Evolutionary conservation across 2,329 filamentous ascomycete genomes (phyloP).

Genomic region (Aspergillus hortae): DNA sequence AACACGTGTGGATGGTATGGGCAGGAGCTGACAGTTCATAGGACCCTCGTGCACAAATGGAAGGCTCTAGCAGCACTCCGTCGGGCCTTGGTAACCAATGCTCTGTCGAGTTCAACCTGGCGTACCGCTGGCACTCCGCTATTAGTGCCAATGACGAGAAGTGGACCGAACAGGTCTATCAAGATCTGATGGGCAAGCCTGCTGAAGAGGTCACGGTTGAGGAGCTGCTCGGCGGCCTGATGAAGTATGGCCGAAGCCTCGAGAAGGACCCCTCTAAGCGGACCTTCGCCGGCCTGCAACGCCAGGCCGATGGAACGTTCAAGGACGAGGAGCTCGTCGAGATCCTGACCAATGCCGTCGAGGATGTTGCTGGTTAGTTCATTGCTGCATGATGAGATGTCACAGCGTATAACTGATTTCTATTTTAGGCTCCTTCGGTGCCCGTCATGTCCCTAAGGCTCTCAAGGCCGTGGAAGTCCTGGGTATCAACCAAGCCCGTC

Average conservation of each 20-base stretch:
- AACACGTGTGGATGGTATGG: background rate
- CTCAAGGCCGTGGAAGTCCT: constrained; percentile 75
- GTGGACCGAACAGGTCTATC: constrained; percentile 72
- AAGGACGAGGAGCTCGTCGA: constrained; percentile 72
- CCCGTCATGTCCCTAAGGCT: constrained; percentile 68
- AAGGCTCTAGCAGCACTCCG: constrained; percentile 57
- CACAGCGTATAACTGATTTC: background rate
- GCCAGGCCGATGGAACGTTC: constrained; percentile 65
- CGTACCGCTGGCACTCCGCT: constrained; percentile 83
- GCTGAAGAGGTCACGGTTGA: constrained; percentile 53
- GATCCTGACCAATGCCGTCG: constrained; percentile 65
- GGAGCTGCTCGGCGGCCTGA: constrained; percentile 62
- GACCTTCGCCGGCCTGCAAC: constrained; percentile 62
- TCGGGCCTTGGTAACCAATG: constrained; percentile 77
- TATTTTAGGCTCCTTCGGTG: constrained; percentile 60
- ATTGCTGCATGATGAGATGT: too few relatives aligned
- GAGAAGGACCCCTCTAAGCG: constrained; percentile 66
- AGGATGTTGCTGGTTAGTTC: constrained; percentile 54
- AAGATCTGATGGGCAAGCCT: constrained; percentile 59
- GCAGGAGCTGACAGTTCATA: constrained; percentile 9
- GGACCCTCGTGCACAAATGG: constrained; percentile 70
- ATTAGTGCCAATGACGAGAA: constrained; percentile 72
- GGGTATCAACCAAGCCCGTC: constrained; percentile 71
- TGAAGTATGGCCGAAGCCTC: constrained; percentile 59
- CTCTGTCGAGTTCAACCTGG: constrained; percentile 84